Base-by-base conservation (phyloP, 768 basidiomycete species). In the Hemileccinum impolitum region DNA sequence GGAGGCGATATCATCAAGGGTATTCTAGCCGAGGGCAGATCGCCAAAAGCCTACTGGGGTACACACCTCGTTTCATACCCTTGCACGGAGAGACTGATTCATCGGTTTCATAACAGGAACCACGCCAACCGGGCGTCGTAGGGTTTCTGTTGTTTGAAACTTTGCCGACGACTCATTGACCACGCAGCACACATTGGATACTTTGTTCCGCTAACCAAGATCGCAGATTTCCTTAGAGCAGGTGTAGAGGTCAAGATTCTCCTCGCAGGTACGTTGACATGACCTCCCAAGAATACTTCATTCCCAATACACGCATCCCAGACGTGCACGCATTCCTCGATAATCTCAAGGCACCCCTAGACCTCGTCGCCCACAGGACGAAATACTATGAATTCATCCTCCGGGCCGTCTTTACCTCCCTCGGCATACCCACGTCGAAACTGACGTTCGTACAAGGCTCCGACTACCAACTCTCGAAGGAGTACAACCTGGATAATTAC, bases 321-420 rank as follows among this genome's bases (percentile, higher is more conserved):
- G 93, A 96, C 64, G 81, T 97, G 13, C 96, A 98, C 60, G 96
- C 94, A 7, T 98, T 98, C 75, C 81, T 99, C 40, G 96, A 99
- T 66, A 96, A 97, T 63, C 74, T 94, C 58, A 99, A 99, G 70
- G 94, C 96, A 0, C 94, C 95, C 0, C 72, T 95, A 1, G 92
- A 94, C 41, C 88, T 96, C 50, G 92, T 99, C 40, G 79, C 77
- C 0, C 78, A 94, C 70, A 80, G 94, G 25, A 90, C 87, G 50
- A 83, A 85, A 58, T 99, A 95, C 81, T 99, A 99, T 73, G 74
- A 91, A 59, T 77, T 78, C 62, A 51, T 97, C 49, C 78, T 98
- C 23, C 79, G 79, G 39, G 78, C 93, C 30, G 87, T 97, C 46
- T 90, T 99, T 72, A 78, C 75, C 23, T 86, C 91, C 0, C 83